phyloP scores from a whole-genome alignment of 331 rosid species.

The Malus hybrid region DNA sequence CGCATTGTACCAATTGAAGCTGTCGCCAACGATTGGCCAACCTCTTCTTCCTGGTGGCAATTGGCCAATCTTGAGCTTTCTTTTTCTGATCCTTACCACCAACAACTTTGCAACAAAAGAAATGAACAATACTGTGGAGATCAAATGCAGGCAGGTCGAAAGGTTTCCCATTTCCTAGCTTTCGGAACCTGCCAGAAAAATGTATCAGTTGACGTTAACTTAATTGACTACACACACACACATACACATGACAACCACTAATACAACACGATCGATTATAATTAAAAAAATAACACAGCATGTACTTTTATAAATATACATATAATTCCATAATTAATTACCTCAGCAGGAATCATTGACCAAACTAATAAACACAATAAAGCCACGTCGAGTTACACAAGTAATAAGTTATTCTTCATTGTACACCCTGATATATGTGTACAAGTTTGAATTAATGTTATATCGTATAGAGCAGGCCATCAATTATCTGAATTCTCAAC shows the following conservation, averaged over 20 bases:
- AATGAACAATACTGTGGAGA: conserved; percentile 23
- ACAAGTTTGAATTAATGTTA: neutral
- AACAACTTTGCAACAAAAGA: conserved; percentile 27
- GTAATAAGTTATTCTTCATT: too few species aligned
- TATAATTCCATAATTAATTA: conserved; percentile 4
- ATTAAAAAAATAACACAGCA: neutral
- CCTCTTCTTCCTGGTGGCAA: conserved; percentile 89
- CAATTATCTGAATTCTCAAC: too few species aligned
- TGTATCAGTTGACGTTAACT: neutral
- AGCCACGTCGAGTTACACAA: conserved; percentile 34
- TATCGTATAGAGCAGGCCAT: neutral
- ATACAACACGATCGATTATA: neutral
- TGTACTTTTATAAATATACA: too few species aligned
- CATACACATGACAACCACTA: neutral
- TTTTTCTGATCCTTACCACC: conserved; percentile 4
- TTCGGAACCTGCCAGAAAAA: conserved; percentile 7
- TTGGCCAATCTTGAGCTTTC: conserved; percentile 14
- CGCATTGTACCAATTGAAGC: conserved; percentile 82
- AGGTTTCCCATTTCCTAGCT: conserved; percentile 25
- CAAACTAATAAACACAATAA: conserved; percentile 25
- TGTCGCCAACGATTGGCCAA: conserved; percentile 89
- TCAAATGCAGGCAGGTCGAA: conserved; percentile 25
- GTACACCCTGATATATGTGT: neutral
- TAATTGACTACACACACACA: too few species aligned
- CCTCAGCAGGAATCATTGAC: conserved; percentile 47